phyloP scores from a whole-genome alignment of 345 rosid genomes.

The Euphorbia lathyris region DNA sequence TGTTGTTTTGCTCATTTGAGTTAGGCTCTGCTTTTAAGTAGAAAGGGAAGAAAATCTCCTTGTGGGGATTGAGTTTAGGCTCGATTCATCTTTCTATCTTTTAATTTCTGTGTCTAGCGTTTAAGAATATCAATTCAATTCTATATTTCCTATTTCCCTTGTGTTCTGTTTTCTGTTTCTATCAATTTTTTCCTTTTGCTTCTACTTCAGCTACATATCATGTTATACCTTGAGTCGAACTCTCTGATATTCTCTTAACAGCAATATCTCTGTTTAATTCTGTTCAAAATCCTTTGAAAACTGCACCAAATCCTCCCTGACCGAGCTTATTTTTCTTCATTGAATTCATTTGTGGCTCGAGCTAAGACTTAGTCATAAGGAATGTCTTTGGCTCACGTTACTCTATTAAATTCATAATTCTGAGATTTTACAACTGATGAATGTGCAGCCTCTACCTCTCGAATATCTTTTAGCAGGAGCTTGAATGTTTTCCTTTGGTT shows the following conservation, averaged over 20 bases:
- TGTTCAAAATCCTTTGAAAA: background rate
- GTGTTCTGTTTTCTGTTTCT: no score
- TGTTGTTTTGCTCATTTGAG: no score
- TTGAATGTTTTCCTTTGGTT: no score
- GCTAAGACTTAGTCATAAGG: background rate
- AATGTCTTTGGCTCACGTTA: background rate
- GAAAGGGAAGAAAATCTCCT: no score
- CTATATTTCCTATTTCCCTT: no score
- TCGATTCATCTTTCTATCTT: no score
- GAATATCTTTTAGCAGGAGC: background rate
- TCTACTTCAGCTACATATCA: background rate
- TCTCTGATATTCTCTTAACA: background rate
- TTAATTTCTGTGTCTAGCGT: no score
- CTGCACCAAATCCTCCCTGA: conserved; percentile 8
- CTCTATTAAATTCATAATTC: background rate
- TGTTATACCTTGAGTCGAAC: background rate
- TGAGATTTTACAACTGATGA: background rate
- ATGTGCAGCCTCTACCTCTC: background rate
- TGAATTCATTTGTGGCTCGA: background rate
- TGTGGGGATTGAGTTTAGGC: no score
- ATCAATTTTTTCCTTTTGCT: no score
- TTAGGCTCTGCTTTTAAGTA: no score
- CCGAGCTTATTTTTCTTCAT: background rate
- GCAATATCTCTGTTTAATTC: background rate
- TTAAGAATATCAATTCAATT: no score